Conservation (phyloP, 495 filamentous ascomycete species). For the Viridothelium virens region DNA sequence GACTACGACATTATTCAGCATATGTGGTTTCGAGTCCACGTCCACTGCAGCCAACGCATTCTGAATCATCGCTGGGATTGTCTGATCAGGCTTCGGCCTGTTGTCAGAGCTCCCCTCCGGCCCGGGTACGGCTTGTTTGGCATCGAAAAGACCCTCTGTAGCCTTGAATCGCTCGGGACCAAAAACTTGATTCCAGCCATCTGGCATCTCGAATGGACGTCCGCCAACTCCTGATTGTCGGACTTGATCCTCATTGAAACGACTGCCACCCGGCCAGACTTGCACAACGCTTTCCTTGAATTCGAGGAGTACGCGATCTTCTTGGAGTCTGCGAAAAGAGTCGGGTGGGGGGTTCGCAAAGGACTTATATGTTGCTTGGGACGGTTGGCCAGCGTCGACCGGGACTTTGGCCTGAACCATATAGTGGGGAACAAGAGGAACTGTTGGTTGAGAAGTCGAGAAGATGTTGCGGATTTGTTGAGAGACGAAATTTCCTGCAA, state of each 20-base stretch:
- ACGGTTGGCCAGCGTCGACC: conserved; percentile 78
- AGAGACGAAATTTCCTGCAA: conserved; percentile 84
- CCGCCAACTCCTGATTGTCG: conserved; percentile 48
- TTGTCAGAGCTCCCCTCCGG: conserved; percentile 27
- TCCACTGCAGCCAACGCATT: conserved; percentile 71
- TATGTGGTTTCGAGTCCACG: conserved; percentile 73
- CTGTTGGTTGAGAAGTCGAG: conserved; percentile 62
- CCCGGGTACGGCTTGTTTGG: conserved; percentile 51
- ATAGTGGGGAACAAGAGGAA: conserved; percentile 77
- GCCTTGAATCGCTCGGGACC: conserved; percentile 75
- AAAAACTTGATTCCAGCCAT: conserved; percentile 92
- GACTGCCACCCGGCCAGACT: conserved; percentile 78
- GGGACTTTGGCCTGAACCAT: conserved; percentile 75
- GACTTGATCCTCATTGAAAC: conserved; percentile 64
- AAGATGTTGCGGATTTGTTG: conserved; percentile 78
- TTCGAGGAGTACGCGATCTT: conserved; percentile 86
- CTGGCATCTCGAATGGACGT: conserved; percentile 90
- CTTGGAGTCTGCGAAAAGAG: conserved; percentile 72
- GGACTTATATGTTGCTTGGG: conserved; percentile 59
- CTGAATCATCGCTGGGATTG: conserved; percentile 70
- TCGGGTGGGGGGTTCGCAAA: conserved; percentile 59
- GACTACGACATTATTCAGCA: conserved; percentile 86
- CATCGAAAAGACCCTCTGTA: conserved; percentile 82
- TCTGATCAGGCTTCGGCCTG: conserved; percentile 56
- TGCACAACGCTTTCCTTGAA: conserved; percentile 98